phyloP scores from a whole-genome alignment of 441 rosid species.

The Aleurites moluccanus region DNA sequence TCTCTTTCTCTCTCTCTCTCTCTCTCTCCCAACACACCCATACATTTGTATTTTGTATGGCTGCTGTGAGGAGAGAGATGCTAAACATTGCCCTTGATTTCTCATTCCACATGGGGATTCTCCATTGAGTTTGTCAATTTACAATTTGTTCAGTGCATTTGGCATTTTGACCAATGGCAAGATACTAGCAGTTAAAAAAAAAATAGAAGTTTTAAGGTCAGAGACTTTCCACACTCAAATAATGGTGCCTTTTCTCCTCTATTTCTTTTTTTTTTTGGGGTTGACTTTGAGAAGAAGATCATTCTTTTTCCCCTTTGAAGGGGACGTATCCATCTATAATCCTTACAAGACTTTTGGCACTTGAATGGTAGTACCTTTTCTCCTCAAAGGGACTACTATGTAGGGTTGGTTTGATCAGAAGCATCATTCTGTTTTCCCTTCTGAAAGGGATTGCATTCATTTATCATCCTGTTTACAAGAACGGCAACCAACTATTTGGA shows the following conservation, averaged over 20 bases:
- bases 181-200: conserved; percentile 3
- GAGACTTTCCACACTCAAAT: conserved; percentile 15
- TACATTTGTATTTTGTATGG: background rate
- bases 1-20: conserved; percentile 5
- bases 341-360: conserved; percentile 12
- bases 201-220: conserved; percentile 1
- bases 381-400: conserved; percentile 16
- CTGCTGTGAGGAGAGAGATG: conserved; percentile 14
- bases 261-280: conserved; percentile 16
- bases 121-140: background rate
- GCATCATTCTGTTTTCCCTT: conserved; percentile 5
- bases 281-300: conserved; percentile 15
- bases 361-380: conserved; percentile 16
- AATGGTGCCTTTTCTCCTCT: conserved; percentile 14
- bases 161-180: conserved; percentile 5
- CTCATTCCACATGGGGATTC: conserved; percentile 9
- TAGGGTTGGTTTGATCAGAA: conserved; percentile 7
- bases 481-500: conserved; percentile 24
- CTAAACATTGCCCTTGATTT: background rate
- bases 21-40: background rate
- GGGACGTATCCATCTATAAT: conserved; percentile 1
- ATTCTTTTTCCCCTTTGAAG: conserved; percentile 4
- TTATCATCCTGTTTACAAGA: conserved; percentile 21
- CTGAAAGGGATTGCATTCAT: background rate
- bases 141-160: background rate